phyloP scores from a whole-genome alignment of 2,329 filamentous ascomycete genomes.

The Aureobasidium vineae region DNA sequence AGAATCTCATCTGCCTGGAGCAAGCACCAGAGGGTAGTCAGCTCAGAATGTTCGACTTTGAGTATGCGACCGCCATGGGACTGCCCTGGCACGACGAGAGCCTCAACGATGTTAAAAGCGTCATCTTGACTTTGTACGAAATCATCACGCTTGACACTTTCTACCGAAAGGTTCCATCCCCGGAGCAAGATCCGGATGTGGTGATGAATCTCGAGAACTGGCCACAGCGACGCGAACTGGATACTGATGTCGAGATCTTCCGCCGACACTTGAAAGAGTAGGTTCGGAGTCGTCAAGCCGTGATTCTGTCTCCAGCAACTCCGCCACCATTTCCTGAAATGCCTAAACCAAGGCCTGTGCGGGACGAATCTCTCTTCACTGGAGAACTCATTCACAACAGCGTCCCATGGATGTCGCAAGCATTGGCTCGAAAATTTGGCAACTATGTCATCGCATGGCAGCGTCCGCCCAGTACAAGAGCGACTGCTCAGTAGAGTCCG shows the following conservation, averaged over 20 bases:
- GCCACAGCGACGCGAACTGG: background rate
- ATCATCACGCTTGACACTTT: constrained; percentile 10
- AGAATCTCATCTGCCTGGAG: background rate
- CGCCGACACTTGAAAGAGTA: background rate
- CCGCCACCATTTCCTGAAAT: background rate
- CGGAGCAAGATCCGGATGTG: background rate
- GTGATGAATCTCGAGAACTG: constrained; percentile 3
- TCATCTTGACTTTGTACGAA: constrained; percentile 18
- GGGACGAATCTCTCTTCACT: no score
- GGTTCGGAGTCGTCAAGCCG: background rate
- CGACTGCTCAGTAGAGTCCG: background rate
- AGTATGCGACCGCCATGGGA: background rate
- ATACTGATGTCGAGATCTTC: background rate
- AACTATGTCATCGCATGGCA: background rate
- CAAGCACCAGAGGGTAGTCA: background rate
- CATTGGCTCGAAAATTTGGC: background rate
- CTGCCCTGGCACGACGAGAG: background rate
- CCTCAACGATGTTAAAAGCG: background rate
- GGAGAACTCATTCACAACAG: background rate
- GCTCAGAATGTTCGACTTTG: constrained; percentile 3
- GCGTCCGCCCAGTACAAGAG: background rate
- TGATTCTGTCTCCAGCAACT: background rate
- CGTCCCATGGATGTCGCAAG: background rate
- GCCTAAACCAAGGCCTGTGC: background rate
- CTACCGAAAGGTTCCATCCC: background rate